Evolutionary conservation across 2,329 filamentous ascomycete genomes (phyloP), one percentile per base, ranked within the genome.

Genomic region (Pseudogymnoascus sp.): DNA sequence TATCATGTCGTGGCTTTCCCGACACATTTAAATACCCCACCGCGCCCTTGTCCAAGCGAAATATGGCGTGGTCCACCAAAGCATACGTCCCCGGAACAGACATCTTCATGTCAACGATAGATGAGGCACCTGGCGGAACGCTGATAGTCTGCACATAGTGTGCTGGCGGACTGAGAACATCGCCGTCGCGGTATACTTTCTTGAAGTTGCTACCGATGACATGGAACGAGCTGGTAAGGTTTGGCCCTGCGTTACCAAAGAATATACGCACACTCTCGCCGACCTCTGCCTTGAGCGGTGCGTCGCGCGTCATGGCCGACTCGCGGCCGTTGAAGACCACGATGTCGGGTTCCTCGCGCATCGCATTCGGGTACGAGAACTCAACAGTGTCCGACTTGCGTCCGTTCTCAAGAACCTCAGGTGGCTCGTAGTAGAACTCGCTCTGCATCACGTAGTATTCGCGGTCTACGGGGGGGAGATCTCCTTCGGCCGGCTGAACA

Each of bases 391-490:
- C 63, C 1, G 70, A 72, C 0, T 65, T 68, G 7, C 70, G 71
- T 0, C 74, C 73, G 62, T 75, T 65, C 8, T 71, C 74, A n/a
- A 67, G 67, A 1, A 67, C 63, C 60, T 75, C 73, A 0, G 74
- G 74, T 7, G 74, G 72, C 64, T 76, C 74, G 44, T 75, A 72
- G 64, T 75, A 76, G 63, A 74, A 73, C 63, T 75, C 74, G 65
- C 73, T 75, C 65, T 76, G 74, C 70, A 76, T 72, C 17, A 76
- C 73, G 65, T 73, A 76, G 65, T 75, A 76, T 62, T 76, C 74
- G 15, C 66, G 64, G 47, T 75, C 72, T 9, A 74, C 73, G 0
- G 69, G 64, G 0, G 73, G 72, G 0, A 75, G 69, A 19, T 68
- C 67, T 7, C 68, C 67, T 19, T 73, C 67, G 9, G 69, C 73